A percentile compares a stretch with the other conserved stretches of the same genome.
phyloP scores from a whole-genome alignment of 352 stramenopile genomes.

The Globisporangium carolinianum region DNA sequence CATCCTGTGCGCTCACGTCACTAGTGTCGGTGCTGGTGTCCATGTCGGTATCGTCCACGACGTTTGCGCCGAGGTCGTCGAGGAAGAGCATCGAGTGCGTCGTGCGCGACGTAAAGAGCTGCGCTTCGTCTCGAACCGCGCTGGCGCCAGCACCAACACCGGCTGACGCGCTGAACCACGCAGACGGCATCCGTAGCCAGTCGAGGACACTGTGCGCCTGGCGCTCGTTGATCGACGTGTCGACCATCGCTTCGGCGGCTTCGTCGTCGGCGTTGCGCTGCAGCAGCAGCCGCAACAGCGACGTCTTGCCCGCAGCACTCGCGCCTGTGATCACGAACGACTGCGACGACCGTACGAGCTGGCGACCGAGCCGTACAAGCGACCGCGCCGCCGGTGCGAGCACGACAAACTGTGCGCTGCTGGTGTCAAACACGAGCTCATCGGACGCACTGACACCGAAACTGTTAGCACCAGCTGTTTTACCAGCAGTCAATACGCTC shows the following conservation, averaged over 20 bases:
- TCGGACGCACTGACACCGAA: background rate
- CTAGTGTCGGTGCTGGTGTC: background rate
- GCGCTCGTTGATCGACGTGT: conserved; percentile 38
- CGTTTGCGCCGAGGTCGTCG: conserved; percentile 29
- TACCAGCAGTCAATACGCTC: background rate
- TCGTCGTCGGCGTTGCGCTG: conserved; percentile 30
- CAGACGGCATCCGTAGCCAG: conserved; percentile 30
- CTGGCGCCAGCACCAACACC: background rate
- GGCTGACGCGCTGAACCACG: conserved; percentile 27
- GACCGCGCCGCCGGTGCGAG: conserved; percentile 16
- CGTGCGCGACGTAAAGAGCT: conserved; percentile 25
- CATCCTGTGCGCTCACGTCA: conserved; percentile 11
- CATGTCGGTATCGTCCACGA: background rate
- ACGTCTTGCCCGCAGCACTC: conserved; percentile 42
- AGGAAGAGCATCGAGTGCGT: conserved; percentile 42
- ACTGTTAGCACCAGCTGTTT: background rate
- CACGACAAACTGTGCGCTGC: conserved; percentile 29
- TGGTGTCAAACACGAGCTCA: conserved; percentile 19
- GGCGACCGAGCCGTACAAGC: conserved; percentile 27
- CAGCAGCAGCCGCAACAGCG: conserved; percentile 32
- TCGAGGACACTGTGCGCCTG: conserved; percentile 33
- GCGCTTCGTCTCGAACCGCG: conserved; percentile 26
- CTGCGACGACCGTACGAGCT: conserved; percentile 24
- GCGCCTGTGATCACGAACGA: conserved; percentile 45
- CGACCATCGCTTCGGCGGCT: conserved; percentile 29